These are phyloP conservation scores for Calonectria ilicicola DNA, from an alignment of 2,329 filamentous ascomycete genomes.

Conservation along the genomic window DNA sequence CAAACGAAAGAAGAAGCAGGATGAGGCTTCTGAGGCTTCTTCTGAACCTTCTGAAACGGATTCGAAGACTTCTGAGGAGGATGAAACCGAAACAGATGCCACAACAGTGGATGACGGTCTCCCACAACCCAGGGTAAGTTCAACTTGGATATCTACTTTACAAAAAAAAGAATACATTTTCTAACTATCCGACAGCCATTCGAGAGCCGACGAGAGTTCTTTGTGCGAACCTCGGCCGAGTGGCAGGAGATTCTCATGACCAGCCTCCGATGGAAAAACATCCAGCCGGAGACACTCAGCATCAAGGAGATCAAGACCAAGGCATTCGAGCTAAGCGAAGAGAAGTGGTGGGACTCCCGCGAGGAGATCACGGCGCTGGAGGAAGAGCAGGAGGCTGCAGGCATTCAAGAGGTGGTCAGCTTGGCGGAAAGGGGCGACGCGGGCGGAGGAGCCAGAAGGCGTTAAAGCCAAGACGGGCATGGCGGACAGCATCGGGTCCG, in stretches of 20 bases:
- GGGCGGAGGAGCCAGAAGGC: slow-evolving; percentile 51
- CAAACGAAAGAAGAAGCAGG: slow-evolving; percentile 67
- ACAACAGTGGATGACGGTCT: slow-evolving; percentile 78
- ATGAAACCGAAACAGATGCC: slow-evolving; percentile 60
- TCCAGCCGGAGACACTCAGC: slow-evolving; percentile 74
- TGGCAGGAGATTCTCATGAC: slow-evolving; percentile 93
- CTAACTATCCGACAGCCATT: slow-evolving; percentile 72
- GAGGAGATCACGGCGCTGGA: slow-evolving; percentile 93
- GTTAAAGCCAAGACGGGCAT: slow-evolving; percentile 30
- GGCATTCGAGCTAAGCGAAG: slow-evolving; percentile 91
- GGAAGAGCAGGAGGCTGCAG: slow-evolving; percentile 95
- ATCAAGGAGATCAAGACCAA: slow-evolving; percentile 94
- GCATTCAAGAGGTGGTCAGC: slow-evolving; percentile 94
- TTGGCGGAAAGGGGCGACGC: slow-evolving; percentile 78
- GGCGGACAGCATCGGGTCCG: background rate
- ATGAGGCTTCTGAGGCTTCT: slow-evolving; percentile 55
- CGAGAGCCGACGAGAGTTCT: slow-evolving; percentile 92
- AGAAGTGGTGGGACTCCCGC: slow-evolving; percentile 98
- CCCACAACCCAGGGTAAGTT: slow-evolving; percentile 73
- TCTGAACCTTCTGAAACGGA: slow-evolving; percentile 41
- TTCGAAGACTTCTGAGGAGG: slow-evolving; percentile 53
- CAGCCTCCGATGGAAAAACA: slow-evolving; percentile 75
- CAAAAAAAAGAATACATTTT: background rate
- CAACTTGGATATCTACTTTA: background rate
- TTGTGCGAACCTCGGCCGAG: slow-evolving; percentile 84